These are phyloP conservation scores for Coemansia sp. DNA, from an alignment of 192 early-diverging fungal species.

Conservation along the genomic window DNA sequence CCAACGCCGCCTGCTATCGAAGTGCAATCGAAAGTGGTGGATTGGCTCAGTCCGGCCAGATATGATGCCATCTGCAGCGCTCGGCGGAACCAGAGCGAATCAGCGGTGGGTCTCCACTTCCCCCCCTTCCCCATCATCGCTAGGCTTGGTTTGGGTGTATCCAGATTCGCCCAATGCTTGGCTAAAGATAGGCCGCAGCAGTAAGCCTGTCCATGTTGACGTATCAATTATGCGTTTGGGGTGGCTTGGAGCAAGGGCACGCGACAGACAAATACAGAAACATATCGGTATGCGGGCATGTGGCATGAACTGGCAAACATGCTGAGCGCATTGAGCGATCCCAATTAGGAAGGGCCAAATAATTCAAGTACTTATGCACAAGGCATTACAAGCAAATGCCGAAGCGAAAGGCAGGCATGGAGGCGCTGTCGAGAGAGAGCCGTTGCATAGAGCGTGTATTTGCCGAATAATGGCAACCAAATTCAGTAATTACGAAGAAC, in stretches of 20 bases:
- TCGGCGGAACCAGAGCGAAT: background rate
- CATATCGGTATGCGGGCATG: background rate
- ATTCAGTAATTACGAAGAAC: background rate
- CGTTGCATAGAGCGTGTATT: background rate
- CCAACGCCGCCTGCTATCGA: constrained; percentile 2
- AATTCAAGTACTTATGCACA: background rate
- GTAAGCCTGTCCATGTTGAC: background rate
- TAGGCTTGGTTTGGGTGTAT: background rate
- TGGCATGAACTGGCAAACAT: background rate
- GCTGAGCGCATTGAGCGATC: background rate
- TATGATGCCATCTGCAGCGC: background rate
- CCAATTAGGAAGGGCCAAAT: background rate
- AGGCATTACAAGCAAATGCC: background rate
- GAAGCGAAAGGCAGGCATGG: background rate
- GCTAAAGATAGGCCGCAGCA: background rate
- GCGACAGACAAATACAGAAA: background rate
- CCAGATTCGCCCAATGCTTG: background rate
- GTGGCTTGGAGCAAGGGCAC: constrained; percentile 4
- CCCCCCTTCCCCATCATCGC: background rate
- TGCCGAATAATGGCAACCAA: background rate
- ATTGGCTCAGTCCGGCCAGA: background rate
- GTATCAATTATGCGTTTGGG: background rate
- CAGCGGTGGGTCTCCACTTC: background rate
- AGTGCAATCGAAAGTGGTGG: background rate
- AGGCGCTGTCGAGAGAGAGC: background rate